phyloP scores from a whole-genome alignment of 345 rosid species.

The Salix purpurea region DNA sequence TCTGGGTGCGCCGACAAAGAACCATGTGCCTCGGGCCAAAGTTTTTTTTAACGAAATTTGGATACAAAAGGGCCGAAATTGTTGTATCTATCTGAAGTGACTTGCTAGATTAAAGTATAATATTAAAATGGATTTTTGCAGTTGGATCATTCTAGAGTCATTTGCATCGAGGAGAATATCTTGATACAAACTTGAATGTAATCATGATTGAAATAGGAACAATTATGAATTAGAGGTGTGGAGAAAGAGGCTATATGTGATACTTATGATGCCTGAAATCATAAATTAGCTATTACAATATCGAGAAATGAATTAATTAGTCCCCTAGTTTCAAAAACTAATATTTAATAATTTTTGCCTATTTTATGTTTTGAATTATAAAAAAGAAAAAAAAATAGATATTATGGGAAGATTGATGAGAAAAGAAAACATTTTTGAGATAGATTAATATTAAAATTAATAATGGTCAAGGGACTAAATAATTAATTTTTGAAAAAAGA shows the following conservation, averaged over 20 bases:
- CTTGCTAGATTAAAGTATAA: not conserved
- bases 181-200: not conserved
- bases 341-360: too few relatives aligned
- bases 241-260: slow-evolving; percentile 1
- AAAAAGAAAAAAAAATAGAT: too few relatives aligned
- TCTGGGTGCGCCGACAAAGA: not conserved
- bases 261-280: not conserved
- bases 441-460: too few relatives aligned
- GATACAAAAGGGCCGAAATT: not conserved
- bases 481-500: too few relatives aligned
- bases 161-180: not conserved
- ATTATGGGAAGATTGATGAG: too few relatives aligned
- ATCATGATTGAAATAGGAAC: slow-evolving; percentile 13
- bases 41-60: not conserved
- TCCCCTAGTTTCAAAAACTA: too few relatives aligned
- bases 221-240: slow-evolving; percentile 1
- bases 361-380: too few relatives aligned
- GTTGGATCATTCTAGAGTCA: not conserved
- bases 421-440: too few relatives aligned
- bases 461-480: too few relatives aligned
- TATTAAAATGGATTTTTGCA: not conserved
- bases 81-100: not conserved
- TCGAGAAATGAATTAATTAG: too few relatives aligned
- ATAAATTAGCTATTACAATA: too few relatives aligned
- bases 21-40: not conserved